Evolutionary conservation across 164 flowering plant genomes (phyloP), one percentile per base, ranked within the genome.

Genomic region (Dillenia turbinata): DNA sequence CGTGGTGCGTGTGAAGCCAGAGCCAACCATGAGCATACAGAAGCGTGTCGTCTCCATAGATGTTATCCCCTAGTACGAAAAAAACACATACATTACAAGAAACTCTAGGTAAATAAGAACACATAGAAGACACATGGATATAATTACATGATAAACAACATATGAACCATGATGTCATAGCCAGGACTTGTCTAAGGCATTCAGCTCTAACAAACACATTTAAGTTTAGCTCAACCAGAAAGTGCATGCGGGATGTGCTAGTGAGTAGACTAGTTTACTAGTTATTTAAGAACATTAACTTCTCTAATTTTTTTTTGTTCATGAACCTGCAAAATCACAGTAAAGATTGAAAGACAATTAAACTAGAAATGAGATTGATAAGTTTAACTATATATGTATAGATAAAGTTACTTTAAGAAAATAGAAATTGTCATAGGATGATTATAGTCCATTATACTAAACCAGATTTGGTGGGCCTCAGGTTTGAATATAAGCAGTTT

Each of bases 321-420:
- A 75, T 88, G 96, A 71, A 88, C 96, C 96, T 88, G 50, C 15
- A 68, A n/a, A n/a, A n/a, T n/a, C n/a, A n/a, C n/a, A n/a, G n/a
- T 24, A 62, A 55, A 50, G 15, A 52, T 5, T n/a, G 45, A 44
- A 44, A 50, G 49, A 57, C 5, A 44, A 52, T n/a, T n/a, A n/a
- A n/a, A n/a, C n/a, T n/a, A n/a, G n/a, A n/a, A n/a, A n/a, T n/a
- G n/a, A n/a, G n/a, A n/a, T n/a, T n/a, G n/a, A n/a, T n/a, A n/a
- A n/a, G n/a, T n/a, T n/a, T n/a, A n/a, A n/a, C n/a, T n/a, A n/a
- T n/a, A n/a, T n/a, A n/a, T n/a, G n/a, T n/a, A n/a, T n/a, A n/a
- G n/a, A n/a, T n/a, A n/a, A n/a, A n/a, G n/a, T n/a, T n/a, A n/a
- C n/a, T n/a, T n/a, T n/a, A n/a, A n/a, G n/a, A n/a, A n/a, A n/a